phyloP scores from a whole-genome alignment of 257 asterid genomes.

The Lavandula angustifolia region DNA sequence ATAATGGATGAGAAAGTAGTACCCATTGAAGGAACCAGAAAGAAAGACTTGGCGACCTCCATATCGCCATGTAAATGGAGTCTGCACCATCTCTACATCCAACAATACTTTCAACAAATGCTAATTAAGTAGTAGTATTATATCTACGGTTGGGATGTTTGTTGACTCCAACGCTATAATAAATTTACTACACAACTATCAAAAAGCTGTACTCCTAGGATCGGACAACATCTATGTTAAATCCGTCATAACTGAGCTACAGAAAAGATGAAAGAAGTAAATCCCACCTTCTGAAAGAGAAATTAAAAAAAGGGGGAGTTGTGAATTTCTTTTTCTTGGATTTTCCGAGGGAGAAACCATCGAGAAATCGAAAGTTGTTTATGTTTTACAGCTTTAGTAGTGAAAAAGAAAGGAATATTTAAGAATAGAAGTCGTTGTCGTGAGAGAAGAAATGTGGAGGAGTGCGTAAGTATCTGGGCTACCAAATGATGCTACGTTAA shows the following conservation, averaged over 20 bases:
- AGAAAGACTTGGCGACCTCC: conserved; percentile 64
- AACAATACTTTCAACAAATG: conserved; percentile 11
- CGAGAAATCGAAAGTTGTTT: background rate
- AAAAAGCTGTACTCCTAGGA: conserved; percentile 33
- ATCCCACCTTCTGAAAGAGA: conserved; percentile 15
- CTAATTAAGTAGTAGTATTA: background rate
- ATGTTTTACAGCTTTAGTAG: background rate
- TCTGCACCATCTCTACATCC: conserved; percentile 51
- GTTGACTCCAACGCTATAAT: background rate
- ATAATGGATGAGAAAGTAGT: conserved; percentile 9
- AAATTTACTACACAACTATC: conserved; percentile 14
- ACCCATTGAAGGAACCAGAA: conserved; percentile 68
- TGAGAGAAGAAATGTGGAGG: conserved; percentile 25
- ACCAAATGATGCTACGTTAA: conserved; percentile 24
- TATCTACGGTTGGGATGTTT: background rate
- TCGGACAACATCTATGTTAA: conserved; percentile 35
- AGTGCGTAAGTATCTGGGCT: background rate
- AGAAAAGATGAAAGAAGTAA: background rate
- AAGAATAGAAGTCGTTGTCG: conserved; percentile 17
- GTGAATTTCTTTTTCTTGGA: conserved; percentile 23
- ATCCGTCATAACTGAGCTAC: conserved; percentile 37
- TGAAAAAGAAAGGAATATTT: conserved; percentile 28
- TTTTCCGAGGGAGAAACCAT: conserved; percentile 30
- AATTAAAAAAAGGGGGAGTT: background rate
- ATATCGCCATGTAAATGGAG: conserved; percentile 65